Conservation (phyloP, 1,139 yeast genomes). For the Blastobotrys illinoisensis region DNA sequence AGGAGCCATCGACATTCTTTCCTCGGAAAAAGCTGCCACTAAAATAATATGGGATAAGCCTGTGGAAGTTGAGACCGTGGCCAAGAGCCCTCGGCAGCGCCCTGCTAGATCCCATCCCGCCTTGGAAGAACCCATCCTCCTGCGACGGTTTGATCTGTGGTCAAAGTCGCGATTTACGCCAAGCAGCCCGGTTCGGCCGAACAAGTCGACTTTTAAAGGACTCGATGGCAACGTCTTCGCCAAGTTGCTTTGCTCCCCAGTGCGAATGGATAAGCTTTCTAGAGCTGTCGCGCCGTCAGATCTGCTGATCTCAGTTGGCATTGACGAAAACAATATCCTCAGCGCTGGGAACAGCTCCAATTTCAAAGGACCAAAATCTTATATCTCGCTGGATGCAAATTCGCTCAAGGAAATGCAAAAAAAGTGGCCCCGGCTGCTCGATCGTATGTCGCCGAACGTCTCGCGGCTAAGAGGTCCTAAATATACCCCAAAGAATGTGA, state of each 20-base stretch:
- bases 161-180: slow-evolving; percentile 8
- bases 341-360: slow-evolving; percentile 1
- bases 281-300: slow-evolving; percentile 26
- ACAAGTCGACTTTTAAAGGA: slow-evolving; percentile 3
- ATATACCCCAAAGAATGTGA: background rate
- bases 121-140: slow-evolving; percentile 15
- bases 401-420: background rate
- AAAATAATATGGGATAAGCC: background rate
- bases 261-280: slow-evolving; percentile 26
- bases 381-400: background rate
- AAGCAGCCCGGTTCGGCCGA: background rate
- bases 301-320: slow-evolving; percentile 25
- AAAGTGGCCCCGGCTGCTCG: background rate
- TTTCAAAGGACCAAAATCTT: background rate
- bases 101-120: background rate
- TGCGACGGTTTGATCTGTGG: slow-evolving; percentile 22
- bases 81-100: background rate
- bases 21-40: background rate
- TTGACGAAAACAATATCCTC: slow-evolving; percentile 12
- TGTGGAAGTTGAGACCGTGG: background rate
- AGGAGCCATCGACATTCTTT: slow-evolving; percentile 3
- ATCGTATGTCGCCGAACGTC: background rate
- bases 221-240: slow-evolving; percentile 26
- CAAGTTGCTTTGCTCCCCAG: slow-evolving; percentile 27
- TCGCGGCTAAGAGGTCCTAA: background rate